Percentiles rank a stretch among this genome's conserved stretches.
phyloP scores from a whole-genome alignment of 83 land plant species.

The Thuja plicata region DNA sequence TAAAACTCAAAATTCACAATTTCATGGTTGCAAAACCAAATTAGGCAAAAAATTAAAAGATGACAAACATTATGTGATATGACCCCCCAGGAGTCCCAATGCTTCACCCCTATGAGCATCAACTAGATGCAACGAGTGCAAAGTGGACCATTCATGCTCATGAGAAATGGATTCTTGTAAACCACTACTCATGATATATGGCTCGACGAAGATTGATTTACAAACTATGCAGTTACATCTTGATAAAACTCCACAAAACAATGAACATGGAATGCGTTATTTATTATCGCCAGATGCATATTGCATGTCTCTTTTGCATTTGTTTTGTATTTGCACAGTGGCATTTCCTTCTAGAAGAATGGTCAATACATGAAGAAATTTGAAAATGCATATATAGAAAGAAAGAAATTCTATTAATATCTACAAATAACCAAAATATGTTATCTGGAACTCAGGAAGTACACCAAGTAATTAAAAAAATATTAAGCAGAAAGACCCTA shows the following conservation, averaged over 20 bases:
- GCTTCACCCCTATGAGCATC: no score
- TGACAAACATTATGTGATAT: no score
- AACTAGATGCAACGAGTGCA: no score
- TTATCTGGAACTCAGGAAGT: background rate
- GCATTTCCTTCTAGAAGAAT: background rate
- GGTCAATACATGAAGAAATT: background rate
- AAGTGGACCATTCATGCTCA: no score
- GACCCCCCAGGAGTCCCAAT: no score
- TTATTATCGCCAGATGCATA: background rate
- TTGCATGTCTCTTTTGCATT: background rate
- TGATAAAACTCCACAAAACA: no score
- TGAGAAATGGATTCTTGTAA: no score
- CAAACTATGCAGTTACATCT: no score
- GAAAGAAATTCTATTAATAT: background rate
- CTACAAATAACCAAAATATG: background rate
- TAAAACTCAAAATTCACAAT: background rate
- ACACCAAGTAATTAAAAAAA: background rate
- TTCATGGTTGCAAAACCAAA: background rate
- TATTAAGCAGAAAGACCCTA: background rate
- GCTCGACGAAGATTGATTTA: no score
- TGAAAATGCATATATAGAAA: background rate
- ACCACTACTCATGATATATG: no score
- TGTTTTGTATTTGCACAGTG: background rate
- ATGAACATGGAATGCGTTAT: background rate
- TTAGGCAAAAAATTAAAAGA: background rate